Conservation (phyloP, 2,329 filamentous ascomycete genomes). For the Cladosporium sp. region DNA sequence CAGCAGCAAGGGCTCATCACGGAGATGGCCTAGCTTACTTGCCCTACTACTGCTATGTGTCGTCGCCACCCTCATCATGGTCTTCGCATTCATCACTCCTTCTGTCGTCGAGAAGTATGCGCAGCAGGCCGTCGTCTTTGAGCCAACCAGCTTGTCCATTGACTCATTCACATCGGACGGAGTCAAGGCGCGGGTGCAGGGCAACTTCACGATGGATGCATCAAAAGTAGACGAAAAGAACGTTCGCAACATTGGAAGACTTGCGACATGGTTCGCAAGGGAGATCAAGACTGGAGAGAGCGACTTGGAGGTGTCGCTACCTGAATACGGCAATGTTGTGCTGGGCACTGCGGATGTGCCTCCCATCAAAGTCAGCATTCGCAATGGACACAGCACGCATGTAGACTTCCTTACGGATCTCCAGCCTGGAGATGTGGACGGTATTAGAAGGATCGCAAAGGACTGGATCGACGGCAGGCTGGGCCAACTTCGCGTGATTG, state of each 20-base stretch:
- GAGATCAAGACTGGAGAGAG: conserved; percentile 74
- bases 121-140: conserved; percentile 76
- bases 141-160: conserved; percentile 80
- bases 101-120: conserved; percentile 82
- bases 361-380: conserved; percentile 70
- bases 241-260: conserved; percentile 72
- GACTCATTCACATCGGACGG: conserved; percentile 80
- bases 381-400: conserved; percentile 73
- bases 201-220: conserved; percentile 78
- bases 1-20: conserved; percentile 41
- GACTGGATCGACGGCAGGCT: conserved; percentile 84
- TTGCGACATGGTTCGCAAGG: conserved; percentile 77
- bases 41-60: conserved; percentile 68
- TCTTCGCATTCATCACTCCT: conserved; percentile 78
- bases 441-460: conserved; percentile 76
- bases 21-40: conserved; percentile 75
- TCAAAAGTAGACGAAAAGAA: conserved; percentile 69
- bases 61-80: conserved; percentile 66
- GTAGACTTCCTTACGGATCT: conserved; percentile 80
- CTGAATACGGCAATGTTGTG: conserved; percentile 75
- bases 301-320: conserved; percentile 73
- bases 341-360: conserved; percentile 78
- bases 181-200: conserved; percentile 76
- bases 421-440: conserved; percentile 71
- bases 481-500: conserved; percentile 68